Conservation (phyloP, 805 yeast genomes). For the Torulaspora maleeae region DNA sequence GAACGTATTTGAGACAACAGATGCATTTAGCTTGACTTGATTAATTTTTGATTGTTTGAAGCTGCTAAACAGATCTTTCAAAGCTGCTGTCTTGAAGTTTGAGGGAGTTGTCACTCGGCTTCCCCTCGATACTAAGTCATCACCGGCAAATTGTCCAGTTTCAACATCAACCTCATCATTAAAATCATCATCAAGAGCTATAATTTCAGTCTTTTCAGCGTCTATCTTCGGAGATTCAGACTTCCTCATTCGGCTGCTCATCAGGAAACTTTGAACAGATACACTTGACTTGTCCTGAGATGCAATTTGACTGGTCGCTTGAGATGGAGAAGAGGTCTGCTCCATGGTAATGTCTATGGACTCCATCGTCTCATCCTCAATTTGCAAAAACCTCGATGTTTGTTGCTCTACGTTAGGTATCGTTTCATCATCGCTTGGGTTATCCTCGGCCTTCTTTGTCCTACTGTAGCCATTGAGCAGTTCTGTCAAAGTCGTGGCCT, state of each 20-base stretch:
- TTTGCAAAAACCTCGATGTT: slow-evolving; percentile 4
- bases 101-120: slow-evolving; percentile 13
- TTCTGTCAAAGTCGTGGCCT: slow-evolving; percentile 15
- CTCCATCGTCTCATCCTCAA: slow-evolving; percentile 6
- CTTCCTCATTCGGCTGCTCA: slow-evolving; percentile 11
- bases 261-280: slow-evolving; percentile 21
- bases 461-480: slow-evolving; percentile 22
- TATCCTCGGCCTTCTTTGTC: slow-evolving; percentile 2
- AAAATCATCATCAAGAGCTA: slow-evolving; percentile 17
- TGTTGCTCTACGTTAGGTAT: slow-evolving; percentile 1
- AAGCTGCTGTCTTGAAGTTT: slow-evolving; percentile 23
- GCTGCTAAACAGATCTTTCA: slow-evolving; percentile 23
- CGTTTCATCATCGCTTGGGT: slow-evolving; percentile 1
- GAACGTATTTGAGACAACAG: slow-evolving; percentile 2
- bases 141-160: neutral
- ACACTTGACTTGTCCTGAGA: slow-evolving; percentile 7
- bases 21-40: slow-evolving; percentile 3
- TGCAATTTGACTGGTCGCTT: slow-evolving; percentile 3
- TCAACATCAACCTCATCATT: slow-evolving; percentile 6
- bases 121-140: neutral
- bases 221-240: neutral
- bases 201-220: slow-evolving; percentile 7
- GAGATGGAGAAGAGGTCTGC: slow-evolving; percentile 10
- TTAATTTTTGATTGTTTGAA: slow-evolving; percentile 11
- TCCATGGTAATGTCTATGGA: slow-evolving; percentile 11